Base-by-base conservation (phyloP, 1,284 basidiomycete genomes). In the Ustanciosporium gigantosporum region DNA sequence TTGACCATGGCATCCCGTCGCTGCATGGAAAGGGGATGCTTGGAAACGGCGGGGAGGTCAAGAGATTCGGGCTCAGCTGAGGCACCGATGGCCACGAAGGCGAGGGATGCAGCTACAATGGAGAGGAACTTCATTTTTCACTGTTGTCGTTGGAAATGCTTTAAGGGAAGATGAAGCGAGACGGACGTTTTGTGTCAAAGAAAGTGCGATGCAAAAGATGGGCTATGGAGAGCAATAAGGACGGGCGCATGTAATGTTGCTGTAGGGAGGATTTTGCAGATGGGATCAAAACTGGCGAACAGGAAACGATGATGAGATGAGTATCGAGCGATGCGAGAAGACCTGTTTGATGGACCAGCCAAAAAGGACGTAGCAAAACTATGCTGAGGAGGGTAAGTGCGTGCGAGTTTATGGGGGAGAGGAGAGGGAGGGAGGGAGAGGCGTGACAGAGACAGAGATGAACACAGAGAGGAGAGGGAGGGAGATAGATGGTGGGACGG, bases 101-200 rank as follows among this genome's bases (percentile, higher is more conserved):
- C 52, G 25, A 66, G 46, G 23, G 57, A 37, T 25, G 53, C 44
- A 25, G 64, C 49, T 45, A 61, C 34, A 19, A 66, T 25, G 21
- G 46, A 23, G 36, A 60, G 52, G 46, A 66, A 58, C 58, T 66
- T 66, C 58, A 66, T 66, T 44, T 44, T 52, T 29, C 11, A 29
- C 9, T 29, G 27, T 11, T n/a, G 11, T 29, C n/a, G 27, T n/a
- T 29, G 9, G n/a, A n/a, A 29, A 29, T 29, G 27, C 27, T 9
- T 29, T n/a, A 11, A 29, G 27, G 27, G 27, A n/a, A 9, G 27
- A n/a, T 9, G 27, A 29, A 29, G 11, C 27, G 27, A n/a, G n/a
- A 29, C 27, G 27, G n/a, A n/a, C n/a, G 25, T 25, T 17, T 4
- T 11, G 29, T 23, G 31, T 9, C 35, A 38, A 47, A 36, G 16